Evolutionary conservation across 1,284 basidiomycete species (phyloP).

Genomic region (Boletus sp.): DNA sequence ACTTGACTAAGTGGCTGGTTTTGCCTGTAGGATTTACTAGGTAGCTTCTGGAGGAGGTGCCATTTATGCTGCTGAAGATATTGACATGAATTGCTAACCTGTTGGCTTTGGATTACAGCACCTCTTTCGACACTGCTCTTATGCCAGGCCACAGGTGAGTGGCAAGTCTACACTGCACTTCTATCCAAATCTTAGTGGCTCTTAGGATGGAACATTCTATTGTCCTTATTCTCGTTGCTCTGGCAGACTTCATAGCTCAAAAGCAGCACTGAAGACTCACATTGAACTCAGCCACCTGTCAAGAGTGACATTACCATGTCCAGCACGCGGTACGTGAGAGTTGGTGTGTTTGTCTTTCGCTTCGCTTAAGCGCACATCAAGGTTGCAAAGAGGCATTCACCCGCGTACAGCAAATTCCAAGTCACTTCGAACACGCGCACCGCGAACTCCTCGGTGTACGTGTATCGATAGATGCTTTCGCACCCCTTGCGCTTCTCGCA

Average conservation of each 20-base stretch:
- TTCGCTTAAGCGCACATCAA: constrained; percentile 9
- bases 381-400: constrained; percentile 27
- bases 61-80: background rate
- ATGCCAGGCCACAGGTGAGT: constrained; percentile 18
- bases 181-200: background rate
- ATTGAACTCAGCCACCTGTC: constrained; percentile 32
- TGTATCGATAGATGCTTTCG: constrained; percentile 16
- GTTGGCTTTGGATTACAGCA: constrained; percentile 18
- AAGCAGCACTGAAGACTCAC: constrained; percentile 20
- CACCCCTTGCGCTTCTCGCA: constrained; percentile 20
- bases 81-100: constrained; percentile 8
- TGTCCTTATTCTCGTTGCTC: constrained; percentile 29
- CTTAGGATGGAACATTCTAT: constrained; percentile 28
- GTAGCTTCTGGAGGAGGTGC: constrained; percentile 11
- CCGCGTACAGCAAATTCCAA: constrained; percentile 25
- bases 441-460: constrained; percentile 17
- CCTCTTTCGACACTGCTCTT: constrained; percentile 26
- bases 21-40: constrained; percentile 20
- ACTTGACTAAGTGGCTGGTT: constrained; percentile 6
- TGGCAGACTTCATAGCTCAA: constrained; percentile 25
- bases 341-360: background rate
- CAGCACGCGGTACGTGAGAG: constrained; percentile 20
- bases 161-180: background rate
- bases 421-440: constrained; percentile 25
- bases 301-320: constrained; percentile 26